phyloP scores from a whole-genome alignment of 306 rosid species.

The Vachellia pachyceras region DNA sequence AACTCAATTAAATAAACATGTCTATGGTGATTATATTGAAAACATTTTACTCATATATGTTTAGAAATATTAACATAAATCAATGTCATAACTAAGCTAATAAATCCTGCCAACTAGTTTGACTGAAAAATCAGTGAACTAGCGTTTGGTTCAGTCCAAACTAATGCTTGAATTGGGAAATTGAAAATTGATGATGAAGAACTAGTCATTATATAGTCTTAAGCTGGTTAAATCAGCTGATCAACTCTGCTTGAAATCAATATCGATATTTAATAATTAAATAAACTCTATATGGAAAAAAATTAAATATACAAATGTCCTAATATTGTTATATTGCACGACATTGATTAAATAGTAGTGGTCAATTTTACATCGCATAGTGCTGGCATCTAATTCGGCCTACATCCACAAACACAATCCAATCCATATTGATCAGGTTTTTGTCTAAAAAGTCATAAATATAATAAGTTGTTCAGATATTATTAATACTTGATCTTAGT shows the following conservation, averaged over 20 bases:
- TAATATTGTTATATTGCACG: constrained; percentile 18
- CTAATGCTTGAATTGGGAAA: background rate
- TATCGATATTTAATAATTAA: background rate
- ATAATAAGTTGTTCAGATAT: background rate
- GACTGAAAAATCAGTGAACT: background rate
- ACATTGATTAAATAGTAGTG: constrained; percentile 48
- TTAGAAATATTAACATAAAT: no score
- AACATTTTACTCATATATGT: background rate
- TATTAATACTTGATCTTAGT: background rate
- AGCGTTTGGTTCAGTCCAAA: background rate
- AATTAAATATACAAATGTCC: background rate
- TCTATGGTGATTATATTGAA: background rate
- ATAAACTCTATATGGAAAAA: background rate
- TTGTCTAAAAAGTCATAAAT: background rate
- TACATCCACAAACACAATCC: constrained; percentile 19
- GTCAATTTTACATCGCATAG: constrained; percentile 46
- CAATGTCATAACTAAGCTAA: no score
- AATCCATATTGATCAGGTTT: background rate
- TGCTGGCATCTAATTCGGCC: constrained; percentile 43
- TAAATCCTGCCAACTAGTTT: background rate
- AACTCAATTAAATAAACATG: no score
- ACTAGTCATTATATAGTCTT: background rate
- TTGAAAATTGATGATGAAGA: background rate
- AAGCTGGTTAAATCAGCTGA: background rate
- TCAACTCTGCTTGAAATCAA: background rate